Conservation (phyloP, 108 stramenopile species). For the Schizochytrium sp. region DNA sequence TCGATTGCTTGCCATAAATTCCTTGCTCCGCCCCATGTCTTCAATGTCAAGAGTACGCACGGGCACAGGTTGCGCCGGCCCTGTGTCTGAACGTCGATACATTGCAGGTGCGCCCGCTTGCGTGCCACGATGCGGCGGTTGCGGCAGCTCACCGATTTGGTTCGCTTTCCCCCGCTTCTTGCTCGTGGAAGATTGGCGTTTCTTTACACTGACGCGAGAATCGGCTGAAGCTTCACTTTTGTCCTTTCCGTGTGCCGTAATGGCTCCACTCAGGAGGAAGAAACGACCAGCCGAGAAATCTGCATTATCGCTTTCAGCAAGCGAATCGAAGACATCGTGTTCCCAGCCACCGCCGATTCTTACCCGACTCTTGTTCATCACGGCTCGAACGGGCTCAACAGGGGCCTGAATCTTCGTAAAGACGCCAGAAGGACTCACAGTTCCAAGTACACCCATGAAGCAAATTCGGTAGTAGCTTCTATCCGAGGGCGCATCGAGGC, state of each 20-base stretch:
- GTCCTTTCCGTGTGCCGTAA: background rate
- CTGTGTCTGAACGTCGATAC: too few species aligned
- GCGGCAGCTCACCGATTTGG: too few species aligned
- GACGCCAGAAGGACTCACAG: background rate
- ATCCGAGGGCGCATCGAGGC: background rate
- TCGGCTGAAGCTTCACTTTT: too few species aligned
- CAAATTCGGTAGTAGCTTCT: background rate
- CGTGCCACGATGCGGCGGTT: too few species aligned
- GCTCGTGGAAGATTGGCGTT: background rate
- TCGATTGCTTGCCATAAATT: too few species aligned
- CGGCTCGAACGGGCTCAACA: background rate
- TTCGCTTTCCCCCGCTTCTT: background rate
- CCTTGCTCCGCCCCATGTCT: background rate
- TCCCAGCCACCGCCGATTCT: background rate
- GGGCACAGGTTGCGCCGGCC: background rate
- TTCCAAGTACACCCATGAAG: background rate
- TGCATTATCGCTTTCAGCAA: background rate
- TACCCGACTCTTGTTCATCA: background rate
- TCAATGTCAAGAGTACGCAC: background rate
- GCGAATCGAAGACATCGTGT: background rate
- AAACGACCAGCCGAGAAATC: background rate
- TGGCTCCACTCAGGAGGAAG: background rate
- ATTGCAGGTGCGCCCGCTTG: too few species aligned
- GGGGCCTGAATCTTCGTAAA: background rate
- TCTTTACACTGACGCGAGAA: too few species aligned